Base-by-base conservation (phyloP, 306 rosid genomes). In the Cucurbita pepo region DNA sequence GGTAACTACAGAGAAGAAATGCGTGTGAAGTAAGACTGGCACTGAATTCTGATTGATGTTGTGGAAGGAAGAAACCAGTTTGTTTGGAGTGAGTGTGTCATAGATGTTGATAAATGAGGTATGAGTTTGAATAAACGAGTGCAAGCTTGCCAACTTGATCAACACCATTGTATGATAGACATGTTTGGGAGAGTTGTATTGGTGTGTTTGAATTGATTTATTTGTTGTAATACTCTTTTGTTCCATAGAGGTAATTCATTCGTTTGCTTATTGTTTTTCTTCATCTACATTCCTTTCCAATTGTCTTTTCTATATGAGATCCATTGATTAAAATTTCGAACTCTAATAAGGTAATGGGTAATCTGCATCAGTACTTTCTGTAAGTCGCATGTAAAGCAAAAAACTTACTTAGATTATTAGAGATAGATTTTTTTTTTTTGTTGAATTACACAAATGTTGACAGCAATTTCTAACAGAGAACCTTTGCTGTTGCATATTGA, bases 1-100 rank as follows among this genome's bases (percentile, higher is more conserved):
- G 87, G 90, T 90, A 90, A 88, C 87, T 87, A 87, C 61, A 65
- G 53, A 65, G 54, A 44, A 65, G 54, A 44, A 43, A 65, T 44
- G 54, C 18, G 34, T 10, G 71, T 65, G 71, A 44, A 65, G 51
- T 65, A 65, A 65, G 71, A 65, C 38, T 5, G 9, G 19, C 19
- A 21, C 36, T 3, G 5, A 63, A 4, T 44, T 65, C 37, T 21
- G 10, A 44, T 65, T 65, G 71, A 65, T 65, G 36, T n/a, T 5
- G 25, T 61, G 30, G 25, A 40, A 62, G 69, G 10, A 62, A 16
- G 14, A 62, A 62, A 62, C 69, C 15, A n/a, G 50, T 62, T 62
- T 62, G 25, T 62, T 25, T 7, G 58, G 25, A 16, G 30, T 8
- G 59, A 19, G 13, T 9, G 36, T 8, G 60, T 22, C 13, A 56